A percentile compares a stretch with the other conserved stretches of the same genome.
phyloP scores from a whole-genome alignment of 805 yeast genomes.

The Cyberlindnera euphorbiae region DNA sequence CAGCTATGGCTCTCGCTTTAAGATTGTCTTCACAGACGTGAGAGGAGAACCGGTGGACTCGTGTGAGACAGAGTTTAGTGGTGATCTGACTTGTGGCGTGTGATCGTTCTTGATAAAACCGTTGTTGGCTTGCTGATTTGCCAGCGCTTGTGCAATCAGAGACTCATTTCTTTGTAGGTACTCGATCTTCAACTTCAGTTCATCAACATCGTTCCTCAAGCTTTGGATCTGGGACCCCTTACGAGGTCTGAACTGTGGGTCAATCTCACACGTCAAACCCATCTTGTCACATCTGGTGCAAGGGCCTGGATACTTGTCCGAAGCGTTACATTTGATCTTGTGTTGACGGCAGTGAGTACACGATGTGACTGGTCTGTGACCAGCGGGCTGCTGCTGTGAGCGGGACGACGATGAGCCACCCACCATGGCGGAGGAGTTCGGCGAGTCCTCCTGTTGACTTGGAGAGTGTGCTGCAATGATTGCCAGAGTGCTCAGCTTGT shows the following conservation, averaged over 20 bases:
- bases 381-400: conserved; percentile 31
- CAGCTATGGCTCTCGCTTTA: conserved; percentile 41
- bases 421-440: background rate
- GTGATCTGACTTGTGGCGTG: conserved; percentile 20
- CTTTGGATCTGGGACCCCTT: conserved; percentile 88
- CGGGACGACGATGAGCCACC: too few species aligned
- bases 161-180: conserved; percentile 61
- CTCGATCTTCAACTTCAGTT: conserved; percentile 67
- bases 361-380: conserved; percentile 85
- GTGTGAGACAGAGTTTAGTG: conserved; percentile 12
- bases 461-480: conserved; percentile 14
- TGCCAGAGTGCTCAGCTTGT: conserved; percentile 16
- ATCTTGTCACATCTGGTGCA: conserved; percentile 80
- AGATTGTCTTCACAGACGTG: conserved; percentile 37
- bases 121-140: conserved; percentile 16
- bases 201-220: conserved; percentile 80
- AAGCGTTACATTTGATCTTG: conserved; percentile 89
- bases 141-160: conserved; percentile 59
- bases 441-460: conserved; percentile 3
- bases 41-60: conserved; percentile 16
- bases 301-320: conserved; percentile 73
- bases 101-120: conserved; percentile 11
- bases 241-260: conserved; percentile 86
- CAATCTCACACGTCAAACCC: conserved; percentile 79
- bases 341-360: conserved; percentile 95